Base-by-base conservation (phyloP, 2,329 filamentous ascomycete genomes). In the Teratosphaeria epicoccoides region DNA sequence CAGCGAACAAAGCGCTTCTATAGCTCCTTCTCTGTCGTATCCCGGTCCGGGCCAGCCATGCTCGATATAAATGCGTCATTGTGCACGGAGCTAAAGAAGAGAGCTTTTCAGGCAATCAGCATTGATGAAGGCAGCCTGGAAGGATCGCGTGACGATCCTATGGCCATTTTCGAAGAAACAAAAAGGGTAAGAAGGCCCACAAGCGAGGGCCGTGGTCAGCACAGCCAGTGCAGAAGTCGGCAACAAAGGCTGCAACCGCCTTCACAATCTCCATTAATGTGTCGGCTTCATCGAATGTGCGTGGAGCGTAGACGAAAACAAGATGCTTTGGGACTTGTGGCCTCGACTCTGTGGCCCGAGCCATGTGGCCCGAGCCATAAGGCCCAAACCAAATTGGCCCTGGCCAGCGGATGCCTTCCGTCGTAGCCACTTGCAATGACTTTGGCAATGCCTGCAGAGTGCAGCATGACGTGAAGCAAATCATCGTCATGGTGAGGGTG, bases 151-250 rank as follows among this genome's bases (percentile, higher is more conserved):
- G n/a, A n/a, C n/a, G n/a, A n/a, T n/a, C 28, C 6, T 4, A 29
- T 29, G 2, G 3, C 10, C 28, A 10, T 11, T 10, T 29, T 14
- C 11, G 28, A 11, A 29, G 14, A 29, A 10, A 11, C 28, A 14
- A 29, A 6, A 10, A 7, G 28, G 9, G 14, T 4, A 14, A 10
- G 9, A 14, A 4, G 14, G 3, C 14, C 17, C 12, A 40, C 4
- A 17, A 3, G n/a, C 33, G 33, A 40, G 33, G 33, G 33, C 12
- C 1, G 33, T 40, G 33, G 7, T 40, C 6, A 1, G 33, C 12
- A 7, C 33, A 20, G 33, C 33, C 33, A 17, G 10, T 40, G 33
- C 33, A 40, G 6, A 80, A 56, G 64, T 88, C 26, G 66, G 43
- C 43, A 7, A 46, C 43, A 17, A 46, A 46, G n/a, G 22, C 14